Percentiles rank a stretch among this genome's conserved stretches.
Evolutionary conservation across 495 filamentous ascomycete species (phyloP).

Genomic region (Penicillium nucicola): DNA sequence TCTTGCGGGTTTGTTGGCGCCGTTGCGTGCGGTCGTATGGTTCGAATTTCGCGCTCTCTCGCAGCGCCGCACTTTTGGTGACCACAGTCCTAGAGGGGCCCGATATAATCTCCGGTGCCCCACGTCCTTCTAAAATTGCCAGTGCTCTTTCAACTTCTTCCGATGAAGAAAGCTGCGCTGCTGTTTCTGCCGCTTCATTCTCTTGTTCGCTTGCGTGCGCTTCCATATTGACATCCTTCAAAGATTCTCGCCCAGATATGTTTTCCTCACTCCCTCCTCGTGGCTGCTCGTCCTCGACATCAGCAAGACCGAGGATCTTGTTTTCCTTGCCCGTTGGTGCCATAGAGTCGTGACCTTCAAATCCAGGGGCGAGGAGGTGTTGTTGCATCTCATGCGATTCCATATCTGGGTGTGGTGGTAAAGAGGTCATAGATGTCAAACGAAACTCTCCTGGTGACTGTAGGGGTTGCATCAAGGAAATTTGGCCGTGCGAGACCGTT

Average conservation of each 20-base stretch:
- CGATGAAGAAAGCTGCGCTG: not conserved
- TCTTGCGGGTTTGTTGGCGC: not conserved
- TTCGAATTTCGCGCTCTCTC: slow-evolving; percentile 1
- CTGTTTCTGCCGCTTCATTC: not conserved
- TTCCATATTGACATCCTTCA: slow-evolving; percentile 2
- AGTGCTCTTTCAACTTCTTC: slow-evolving; percentile 3
- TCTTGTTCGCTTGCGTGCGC: slow-evolving; percentile 1
- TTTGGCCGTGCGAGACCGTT: no score
- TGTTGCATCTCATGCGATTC: no score
- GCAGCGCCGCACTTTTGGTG: slow-evolving; percentile 1
- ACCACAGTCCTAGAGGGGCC: slow-evolving; percentile 1
- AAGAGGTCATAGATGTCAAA: no score
- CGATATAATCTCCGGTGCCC: not conserved
- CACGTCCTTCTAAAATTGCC: not conserved
- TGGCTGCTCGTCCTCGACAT: slow-evolving; percentile 2
- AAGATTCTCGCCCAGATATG: not conserved
- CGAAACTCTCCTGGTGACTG: no score
- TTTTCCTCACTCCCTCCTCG: not conserved
- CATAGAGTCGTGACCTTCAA: no score
- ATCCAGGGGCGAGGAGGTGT: no score
- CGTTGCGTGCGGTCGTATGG: slow-evolving; percentile 4
- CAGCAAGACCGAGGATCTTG: no score
- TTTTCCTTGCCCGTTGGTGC: no score
- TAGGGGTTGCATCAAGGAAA: no score
- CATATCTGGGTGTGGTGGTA: no score